A percentile compares a stretch with the other conserved stretches of the same genome.
phyloP scores from a whole-genome alignment of 768 basidiomycete species.

The Lentinula lateritia region DNA sequence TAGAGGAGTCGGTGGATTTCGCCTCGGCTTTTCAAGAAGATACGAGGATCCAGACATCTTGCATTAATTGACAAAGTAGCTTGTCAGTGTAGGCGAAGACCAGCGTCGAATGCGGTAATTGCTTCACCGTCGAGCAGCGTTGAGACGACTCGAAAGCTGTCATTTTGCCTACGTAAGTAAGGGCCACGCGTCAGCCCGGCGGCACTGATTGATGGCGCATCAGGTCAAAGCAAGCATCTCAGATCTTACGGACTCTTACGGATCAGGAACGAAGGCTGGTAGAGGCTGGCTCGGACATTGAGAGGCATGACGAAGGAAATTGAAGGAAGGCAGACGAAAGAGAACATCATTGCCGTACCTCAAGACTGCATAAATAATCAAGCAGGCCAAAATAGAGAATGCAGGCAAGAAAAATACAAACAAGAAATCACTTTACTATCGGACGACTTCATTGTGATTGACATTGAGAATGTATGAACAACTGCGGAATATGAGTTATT shows the following conservation, averaged over 20 bases:
- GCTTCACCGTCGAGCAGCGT: background rate
- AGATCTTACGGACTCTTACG: background rate
- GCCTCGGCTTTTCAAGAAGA: conserved; percentile 59
- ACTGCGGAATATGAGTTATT: background rate
- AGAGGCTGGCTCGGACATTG: too few species aligned
- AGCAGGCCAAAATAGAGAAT: too few species aligned
- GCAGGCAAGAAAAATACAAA: too few species aligned
- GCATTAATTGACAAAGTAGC: background rate
- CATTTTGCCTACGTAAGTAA: background rate
- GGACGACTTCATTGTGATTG: background rate
- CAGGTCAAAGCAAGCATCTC: background rate
- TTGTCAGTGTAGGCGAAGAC: background rate
- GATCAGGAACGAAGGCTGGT: too few species aligned
- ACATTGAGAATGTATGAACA: background rate
- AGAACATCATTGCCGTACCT: too few species aligned
- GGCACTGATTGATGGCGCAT: background rate
- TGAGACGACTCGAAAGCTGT: background rate
- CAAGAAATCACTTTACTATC: background rate
- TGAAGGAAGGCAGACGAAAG: too few species aligned
- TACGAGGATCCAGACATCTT: conserved; percentile 32
- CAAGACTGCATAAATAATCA: too few species aligned
- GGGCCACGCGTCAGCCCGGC: background rate
- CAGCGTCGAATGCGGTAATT: background rate
- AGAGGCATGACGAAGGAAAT: too few species aligned
- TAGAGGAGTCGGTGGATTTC: conserved; percentile 47